Conservation (phyloP, 2,329 filamentous ascomycete species). For the Phaeomoniella chlamydospora region DNA sequence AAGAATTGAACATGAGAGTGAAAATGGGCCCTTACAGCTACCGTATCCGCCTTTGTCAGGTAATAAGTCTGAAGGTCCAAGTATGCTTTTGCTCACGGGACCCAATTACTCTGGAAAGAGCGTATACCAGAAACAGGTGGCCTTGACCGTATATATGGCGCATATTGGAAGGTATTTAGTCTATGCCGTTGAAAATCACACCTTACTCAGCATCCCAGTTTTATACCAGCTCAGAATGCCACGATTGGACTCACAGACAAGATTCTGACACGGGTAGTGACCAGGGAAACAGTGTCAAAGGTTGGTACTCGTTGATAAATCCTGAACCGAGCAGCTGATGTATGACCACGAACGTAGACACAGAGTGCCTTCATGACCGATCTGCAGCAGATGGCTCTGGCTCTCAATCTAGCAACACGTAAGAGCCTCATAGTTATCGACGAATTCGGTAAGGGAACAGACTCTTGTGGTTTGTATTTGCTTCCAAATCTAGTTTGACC, state of each 20-base stretch:
- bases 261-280: conserved; percentile 74
- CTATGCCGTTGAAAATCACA: too few species aligned
- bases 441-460: conserved; percentile 68
- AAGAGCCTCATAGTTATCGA: conserved; percentile 79
- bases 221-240: conserved; percentile 67
- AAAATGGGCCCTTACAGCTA: conserved; percentile 4
- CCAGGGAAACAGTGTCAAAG: conserved; percentile 52
- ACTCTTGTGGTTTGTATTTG: conserved; percentile 13
- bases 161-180: conserved; percentile 54
- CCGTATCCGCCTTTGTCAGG: not conserved
- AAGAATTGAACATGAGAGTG: not conserved
- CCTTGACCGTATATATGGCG: conserved; percentile 79
- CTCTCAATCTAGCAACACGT: conserved; percentile 58
- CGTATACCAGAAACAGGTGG: conserved; percentile 85
- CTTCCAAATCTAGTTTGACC: not conserved
- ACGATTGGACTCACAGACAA: conserved; percentile 80
- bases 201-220: too few species aligned
- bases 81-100: conserved; percentile 70
- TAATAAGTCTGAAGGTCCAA: conserved; percentile 29
- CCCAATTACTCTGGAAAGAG: conserved; percentile 97
- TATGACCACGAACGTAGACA: conserved; percentile 24
- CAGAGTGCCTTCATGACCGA: conserved; percentile 68
- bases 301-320: too few species aligned
- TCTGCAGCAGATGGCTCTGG: conserved; percentile 69
- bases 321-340: too few species aligned